Conservation (phyloP, 495 filamentous ascomycete genomes). For the Jackrogersella minutella region DNA sequence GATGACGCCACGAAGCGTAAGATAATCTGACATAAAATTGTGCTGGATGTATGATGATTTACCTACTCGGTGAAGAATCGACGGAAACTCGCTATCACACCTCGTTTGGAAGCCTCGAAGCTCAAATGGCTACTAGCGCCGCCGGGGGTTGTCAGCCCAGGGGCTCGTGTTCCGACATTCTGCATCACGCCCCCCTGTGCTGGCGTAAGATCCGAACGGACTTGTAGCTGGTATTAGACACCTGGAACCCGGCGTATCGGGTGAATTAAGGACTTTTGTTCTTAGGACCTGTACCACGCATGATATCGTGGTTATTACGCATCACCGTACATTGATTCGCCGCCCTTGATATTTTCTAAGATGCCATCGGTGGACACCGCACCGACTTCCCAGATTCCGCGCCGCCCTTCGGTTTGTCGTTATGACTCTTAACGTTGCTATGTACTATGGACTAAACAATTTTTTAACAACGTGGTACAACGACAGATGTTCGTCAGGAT, state of each 20-base stretch:
- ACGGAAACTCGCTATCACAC: neutral
- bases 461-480: neutral
- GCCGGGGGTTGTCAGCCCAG: neutral
- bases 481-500: neutral
- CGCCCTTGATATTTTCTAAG: too few relatives aligned
- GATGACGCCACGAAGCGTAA: too few relatives aligned
- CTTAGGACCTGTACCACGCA: neutral
- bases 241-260: neutral
- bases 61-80: too few relatives aligned
- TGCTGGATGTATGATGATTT: too few relatives aligned
- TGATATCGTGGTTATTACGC: neutral
- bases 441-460: neutral
- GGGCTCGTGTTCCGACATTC: constrained; percentile 10
- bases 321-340: neutral
- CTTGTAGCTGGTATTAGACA: neutral
- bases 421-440: too few relatives aligned
- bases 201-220: constrained; percentile 29
- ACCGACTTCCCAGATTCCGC: neutral
- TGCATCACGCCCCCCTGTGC: neutral
- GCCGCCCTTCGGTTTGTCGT: too few relatives aligned
- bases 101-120: too few relatives aligned
- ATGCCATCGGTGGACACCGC: too few relatives aligned
- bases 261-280: neutral
- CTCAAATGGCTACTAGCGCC: neutral
- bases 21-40: too few relatives aligned